Base-by-base conservation (phyloP, 208 protist species). In the Acanthamoeba sp. region DNA sequence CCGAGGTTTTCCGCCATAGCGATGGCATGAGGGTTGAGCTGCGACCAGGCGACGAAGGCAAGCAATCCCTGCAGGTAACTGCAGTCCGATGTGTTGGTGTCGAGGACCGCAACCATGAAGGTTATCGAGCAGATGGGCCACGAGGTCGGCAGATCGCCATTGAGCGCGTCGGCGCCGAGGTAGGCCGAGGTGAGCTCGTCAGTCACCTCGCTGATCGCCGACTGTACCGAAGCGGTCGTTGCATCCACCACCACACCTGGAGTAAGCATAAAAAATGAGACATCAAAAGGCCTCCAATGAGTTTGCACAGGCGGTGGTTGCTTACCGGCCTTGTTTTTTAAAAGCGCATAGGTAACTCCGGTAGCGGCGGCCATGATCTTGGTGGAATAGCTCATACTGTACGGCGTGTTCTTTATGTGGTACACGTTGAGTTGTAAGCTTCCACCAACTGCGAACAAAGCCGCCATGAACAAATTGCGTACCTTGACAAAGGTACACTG, bases 371-470 rank as follows among this genome's bases (percentile, higher is more conserved):
- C 76, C 36, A 85, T 57, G 76, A 85, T 29, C 76, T 57, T 85
- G 76, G 76, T 85, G n/a, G 76, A 85, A 36, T 85, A 85, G 42
- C 76, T 85, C 76, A 85, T 85, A n/a, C 76, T 85, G 76, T 85
- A 85, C 24, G 2, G 20, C 3, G 32, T 71, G 10, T 64, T 64
- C 57, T 64, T 4, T 16, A 20, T 64, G 16, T 64, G 24, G 27
- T n/a, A n/a, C n/a, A n/a, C n/a, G 55, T 62, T 62, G 16, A 22
- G 16, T 22, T 62, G 55, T 10, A 48, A 48, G 6, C 6, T 48
- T 48, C 45, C 3, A 48, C 45, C 45, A 2, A 48, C 3, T 48
- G 6, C 3, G 45, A 2, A 48, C 45, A 48, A 10, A n/a, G n/a
- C n/a, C n/a, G n/a, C n/a, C n/a, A n/a, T n/a, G n/a, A n/a, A n/a